A percentile compares a stretch with the other conserved stretches of the same genome.
Conservation (phyloP, 2,329 filamentous ascomycete species). For the Stachybotrys chartarum region DNA sequence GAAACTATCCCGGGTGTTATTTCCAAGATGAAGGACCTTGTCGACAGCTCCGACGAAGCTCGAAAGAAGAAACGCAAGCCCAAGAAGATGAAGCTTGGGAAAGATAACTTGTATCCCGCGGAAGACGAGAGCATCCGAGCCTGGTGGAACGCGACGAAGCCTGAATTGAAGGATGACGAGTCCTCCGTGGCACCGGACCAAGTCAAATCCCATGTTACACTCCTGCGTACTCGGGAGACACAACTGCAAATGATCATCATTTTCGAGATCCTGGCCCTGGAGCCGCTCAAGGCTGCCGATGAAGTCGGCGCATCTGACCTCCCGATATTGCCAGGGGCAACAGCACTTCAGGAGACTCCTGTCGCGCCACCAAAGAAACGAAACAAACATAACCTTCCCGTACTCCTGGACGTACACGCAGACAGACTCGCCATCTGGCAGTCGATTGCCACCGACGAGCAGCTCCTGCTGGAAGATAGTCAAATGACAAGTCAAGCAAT, state of each 20-base stretch:
- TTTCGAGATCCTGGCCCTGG: conserved; percentile 67
- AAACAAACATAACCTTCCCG: conserved; percentile 55
- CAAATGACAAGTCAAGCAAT: conserved; percentile 26
- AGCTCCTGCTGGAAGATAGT: conserved; percentile 41
- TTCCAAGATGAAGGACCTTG: conserved; percentile 44
- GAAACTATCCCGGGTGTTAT: conserved; percentile 60
- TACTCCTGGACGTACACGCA: conserved; percentile 64
- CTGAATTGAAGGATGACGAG: conserved; percentile 43
- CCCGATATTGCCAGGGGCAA: conserved; percentile 34
- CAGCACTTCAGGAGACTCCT: conserved; percentile 20
- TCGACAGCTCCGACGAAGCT: conserved; percentile 47
- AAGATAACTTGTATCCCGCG: conserved; percentile 58
- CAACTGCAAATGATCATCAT: conserved; percentile 75
- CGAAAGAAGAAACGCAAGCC: conserved; percentile 41
- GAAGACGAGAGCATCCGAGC: conserved; percentile 58
- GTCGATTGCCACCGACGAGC: conserved; percentile 59
- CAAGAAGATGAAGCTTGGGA: conserved; percentile 62
- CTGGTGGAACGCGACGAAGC: conserved; percentile 63
- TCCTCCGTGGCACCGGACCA: conserved; percentile 40
- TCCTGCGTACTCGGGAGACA: conserved; percentile 67
- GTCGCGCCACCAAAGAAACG: conserved; percentile 40
- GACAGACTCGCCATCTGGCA: conserved; percentile 82
- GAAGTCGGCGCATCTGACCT: conserved; percentile 37
- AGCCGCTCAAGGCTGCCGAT: conserved; percentile 39
- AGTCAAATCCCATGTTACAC: conserved; percentile 55